A percentile compares a stretch with the other conserved stretches of the same genome.
Evolutionary conservation across 805 yeast genomes (phyloP).

Genomic region (Teunomyces atbi): DNA sequence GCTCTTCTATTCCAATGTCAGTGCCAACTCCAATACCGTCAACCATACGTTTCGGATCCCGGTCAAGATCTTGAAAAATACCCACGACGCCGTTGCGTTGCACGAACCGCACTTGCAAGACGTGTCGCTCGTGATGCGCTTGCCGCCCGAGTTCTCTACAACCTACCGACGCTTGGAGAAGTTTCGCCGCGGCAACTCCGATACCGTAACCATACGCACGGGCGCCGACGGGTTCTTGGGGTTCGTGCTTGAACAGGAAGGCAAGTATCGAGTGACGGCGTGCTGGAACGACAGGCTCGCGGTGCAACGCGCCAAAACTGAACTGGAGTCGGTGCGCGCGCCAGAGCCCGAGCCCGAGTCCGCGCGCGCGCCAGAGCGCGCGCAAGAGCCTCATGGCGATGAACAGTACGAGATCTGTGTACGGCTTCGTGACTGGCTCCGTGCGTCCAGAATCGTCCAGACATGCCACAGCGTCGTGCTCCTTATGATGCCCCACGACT

Average conservation of each 20-base stretch:
- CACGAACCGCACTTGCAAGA: constrained; percentile 61
- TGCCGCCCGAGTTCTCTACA: constrained; percentile 47
- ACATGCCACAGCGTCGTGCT: constrained; percentile 60
- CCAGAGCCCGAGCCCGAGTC: constrained; percentile 8
- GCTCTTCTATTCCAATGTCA: constrained; percentile 50
- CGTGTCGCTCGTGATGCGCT: constrained; percentile 55
- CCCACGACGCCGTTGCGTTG: constrained; percentile 48
- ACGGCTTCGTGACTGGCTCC: constrained; percentile 63
- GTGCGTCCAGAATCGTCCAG: constrained; percentile 60
- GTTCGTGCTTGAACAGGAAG: constrained; percentile 54
- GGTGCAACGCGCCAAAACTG: constrained; percentile 33
- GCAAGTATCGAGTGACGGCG: constrained; percentile 49
- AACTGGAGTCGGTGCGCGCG: constrained; percentile 8
- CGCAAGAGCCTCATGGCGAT: too few species aligned
- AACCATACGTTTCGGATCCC: constrained; percentile 72
- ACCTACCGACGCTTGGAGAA: constrained; percentile 65
- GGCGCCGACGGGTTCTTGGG: constrained; percentile 50
- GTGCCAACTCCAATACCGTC: constrained; percentile 43
- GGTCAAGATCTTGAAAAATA: constrained; percentile 56
- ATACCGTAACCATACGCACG: constrained; percentile 49
- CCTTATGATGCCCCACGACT: constrained; percentile 54
- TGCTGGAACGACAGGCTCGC: constrained; percentile 59
- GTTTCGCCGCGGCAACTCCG: constrained; percentile 50
- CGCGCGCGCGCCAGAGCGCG: constrained; percentile 8
- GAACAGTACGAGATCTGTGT: constrained; percentile 44